Evolutionary conservation across 768 basidiomycete genomes (phyloP).

Genomic region (Lanmaoa pseudosensibilis): DNA sequence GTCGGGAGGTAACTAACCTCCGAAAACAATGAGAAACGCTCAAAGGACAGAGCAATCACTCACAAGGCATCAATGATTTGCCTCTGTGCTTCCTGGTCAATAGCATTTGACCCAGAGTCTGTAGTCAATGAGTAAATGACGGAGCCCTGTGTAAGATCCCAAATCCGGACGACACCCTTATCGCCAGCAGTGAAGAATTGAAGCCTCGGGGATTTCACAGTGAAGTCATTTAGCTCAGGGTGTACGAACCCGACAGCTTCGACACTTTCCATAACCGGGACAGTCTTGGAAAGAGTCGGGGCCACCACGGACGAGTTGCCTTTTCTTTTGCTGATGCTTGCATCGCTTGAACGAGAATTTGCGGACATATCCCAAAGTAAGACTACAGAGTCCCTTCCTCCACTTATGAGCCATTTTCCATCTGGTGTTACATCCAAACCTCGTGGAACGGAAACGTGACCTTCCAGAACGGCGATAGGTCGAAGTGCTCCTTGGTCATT

Average conservation of each 20-base stretch:
- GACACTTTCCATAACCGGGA: constrained; percentile 81
- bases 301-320: constrained; percentile 46
- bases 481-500: constrained; percentile 56
- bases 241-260: constrained; percentile 80
- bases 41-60: constrained; percentile 34
- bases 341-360: not conserved
- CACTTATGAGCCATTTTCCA: constrained; percentile 87
- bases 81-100: constrained; percentile 72
- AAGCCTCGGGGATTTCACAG: constrained; percentile 38
- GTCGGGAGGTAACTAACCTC: constrained; percentile 63
- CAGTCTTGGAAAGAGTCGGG: constrained; percentile 71
- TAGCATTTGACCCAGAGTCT: constrained; percentile 34
- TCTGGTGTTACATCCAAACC: constrained; percentile 84
- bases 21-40: constrained; percentile 18
- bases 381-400: constrained; percentile 90
- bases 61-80: constrained; percentile 85
- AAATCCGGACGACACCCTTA: constrained; percentile 80
- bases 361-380: constrained; percentile 81
- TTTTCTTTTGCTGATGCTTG: constrained; percentile 33
- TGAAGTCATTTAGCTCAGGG: constrained; percentile 46
- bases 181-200: constrained; percentile 90
- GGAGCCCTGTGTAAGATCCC: constrained; percentile 72
- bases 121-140: constrained; percentile 59
- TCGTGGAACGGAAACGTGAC: constrained; percentile 92
- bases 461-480: constrained; percentile 83